Base-by-base conservation (phyloP, 768 basidiomycete genomes). In the Kwoniella sp. region DNA sequence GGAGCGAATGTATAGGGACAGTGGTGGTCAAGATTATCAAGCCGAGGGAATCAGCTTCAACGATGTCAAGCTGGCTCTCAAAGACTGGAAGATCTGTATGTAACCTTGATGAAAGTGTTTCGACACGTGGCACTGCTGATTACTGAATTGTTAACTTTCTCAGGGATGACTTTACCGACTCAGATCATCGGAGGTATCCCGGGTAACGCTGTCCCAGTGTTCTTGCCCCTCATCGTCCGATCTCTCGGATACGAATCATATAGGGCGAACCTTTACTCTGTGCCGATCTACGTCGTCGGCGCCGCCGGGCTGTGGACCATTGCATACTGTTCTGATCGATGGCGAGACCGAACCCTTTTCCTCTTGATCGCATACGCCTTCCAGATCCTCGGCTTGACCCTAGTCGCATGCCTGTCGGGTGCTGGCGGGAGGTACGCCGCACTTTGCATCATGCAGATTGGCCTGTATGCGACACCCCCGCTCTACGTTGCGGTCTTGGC, bases 51-150 rank as follows among this genome's bases (percentile, higher is more conserved):
- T 64, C 57, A 58, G 56, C 19, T 29, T 19, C 21, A 47, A 47
- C 21, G 63, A 64, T 37, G 37, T 64, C 48, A 58, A 40, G 13
- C 56, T 58, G 33, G 46, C 56, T 1, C 40, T 49, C 29, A 64
- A 58, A 47, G 63, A 64, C 37, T 64, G 63, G 63, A 64, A 64
- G 30, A 50, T 64, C 25, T 64, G 63, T 33, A 33, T 5, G 33
- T 33, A 5, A 33, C 33, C n/a, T n/a, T n/a, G n/a, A n/a, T n/a
- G n/a, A n/a, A n/a, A n/a, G n/a, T n/a, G n/a, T n/a, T n/a, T n/a
- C n/a, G n/a, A n/a, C n/a, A n/a, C n/a, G n/a, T n/a, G n/a, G n/a
- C n/a, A n/a, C n/a, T n/a, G 33, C 33, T 33, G 33, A 33, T 13
- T 33, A 33, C 13, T 5, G 13, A 33, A 33, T 33, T n/a, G n/a